phyloP scores from a whole-genome alignment of 2,329 filamentous ascomycete genomes.

The Aspergillus persii region DNA sequence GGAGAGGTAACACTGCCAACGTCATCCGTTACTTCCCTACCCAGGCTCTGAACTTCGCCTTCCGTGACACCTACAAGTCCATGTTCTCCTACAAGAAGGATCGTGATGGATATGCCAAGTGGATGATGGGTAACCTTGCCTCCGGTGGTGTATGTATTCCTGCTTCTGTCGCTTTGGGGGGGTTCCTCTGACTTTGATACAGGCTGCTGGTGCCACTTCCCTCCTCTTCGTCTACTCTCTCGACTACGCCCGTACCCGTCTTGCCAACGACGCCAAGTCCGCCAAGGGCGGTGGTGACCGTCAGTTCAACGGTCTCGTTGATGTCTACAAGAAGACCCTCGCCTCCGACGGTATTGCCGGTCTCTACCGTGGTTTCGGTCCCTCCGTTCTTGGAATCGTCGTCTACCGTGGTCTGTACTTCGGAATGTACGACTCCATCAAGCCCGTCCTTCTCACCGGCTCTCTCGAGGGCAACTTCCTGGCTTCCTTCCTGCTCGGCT shows the following conservation, averaged over 20 bases:
- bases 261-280: conserved; percentile 99
- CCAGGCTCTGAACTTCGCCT: conserved; percentile 99
- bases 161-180: background rate
- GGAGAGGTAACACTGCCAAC: conserved; percentile 99
- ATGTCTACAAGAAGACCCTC: conserved; percentile 99
- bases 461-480: conserved; percentile 96
- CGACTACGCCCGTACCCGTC: conserved; percentile 99
- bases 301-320: conserved; percentile 99
- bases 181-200: conserved; percentile 14
- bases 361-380: conserved; percentile 99
- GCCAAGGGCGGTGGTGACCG: conserved; percentile 92
- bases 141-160: conserved; percentile 87
- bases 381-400: conserved; percentile 97
- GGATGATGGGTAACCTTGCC: conserved; percentile 99
- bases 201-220: conserved; percentile 98
- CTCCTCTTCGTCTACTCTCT: conserved; percentile 99
- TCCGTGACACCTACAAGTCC: conserved; percentile 99
- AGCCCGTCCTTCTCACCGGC: conserved; percentile 94
- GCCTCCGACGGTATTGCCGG: conserved; percentile 97
- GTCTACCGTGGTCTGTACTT: conserved; percentile 99
- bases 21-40: conserved; percentile 99
- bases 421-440: conserved; percentile 99
- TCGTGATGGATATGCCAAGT: conserved; percentile 94
- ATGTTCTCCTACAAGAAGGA: conserved; percentile 99
- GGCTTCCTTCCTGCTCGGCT: conserved; percentile 97